These are phyloP conservation scores for Amanita rubescens DNA, from an alignment of 768 basidiomycete species.

Conservation along the genomic window DNA sequence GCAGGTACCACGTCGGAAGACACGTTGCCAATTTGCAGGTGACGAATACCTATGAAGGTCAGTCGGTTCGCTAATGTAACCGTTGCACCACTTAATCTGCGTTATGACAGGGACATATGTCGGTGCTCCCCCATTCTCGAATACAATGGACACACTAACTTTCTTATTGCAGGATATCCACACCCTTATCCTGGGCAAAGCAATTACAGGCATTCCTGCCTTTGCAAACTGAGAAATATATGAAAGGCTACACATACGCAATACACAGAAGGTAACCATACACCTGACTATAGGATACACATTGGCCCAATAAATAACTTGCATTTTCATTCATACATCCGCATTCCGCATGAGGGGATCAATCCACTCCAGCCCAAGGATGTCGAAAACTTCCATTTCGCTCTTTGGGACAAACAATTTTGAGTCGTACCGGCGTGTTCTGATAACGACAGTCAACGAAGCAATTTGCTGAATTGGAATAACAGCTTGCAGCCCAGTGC, in stretches of 20 bases:
- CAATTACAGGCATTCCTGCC: conserved; percentile 84
- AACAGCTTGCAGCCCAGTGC: conserved; percentile 62
- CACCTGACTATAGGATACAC: not conserved
- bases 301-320: not conserved
- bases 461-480: not conserved
- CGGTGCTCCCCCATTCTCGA: conserved; percentile 15
- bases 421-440: conserved; percentile 59
- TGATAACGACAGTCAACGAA: conserved; percentile 18
- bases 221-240: conserved; percentile 53
- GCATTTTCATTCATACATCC: conserved; percentile 35
- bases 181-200: conserved; percentile 88
- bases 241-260: conserved; percentile 2
- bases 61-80: conserved; percentile 26
- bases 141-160: conserved; percentile 1
- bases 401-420: conserved; percentile 50
- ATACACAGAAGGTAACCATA: not conserved
- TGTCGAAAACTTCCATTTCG: conserved; percentile 67
- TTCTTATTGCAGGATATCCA: conserved; percentile 63
- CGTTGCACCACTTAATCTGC: not conserved
- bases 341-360: conserved; percentile 70
- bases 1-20: conserved; percentile 86
- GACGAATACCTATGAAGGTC: conserved; percentile 93
- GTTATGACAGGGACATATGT: conserved; percentile 48
- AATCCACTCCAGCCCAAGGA: conserved; percentile 63
- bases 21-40: conserved; percentile 94